Evolutionary conservation across 768 basidiomycete genomes (phyloP).

Genomic region (Termitomyces eurrhizus): DNA sequence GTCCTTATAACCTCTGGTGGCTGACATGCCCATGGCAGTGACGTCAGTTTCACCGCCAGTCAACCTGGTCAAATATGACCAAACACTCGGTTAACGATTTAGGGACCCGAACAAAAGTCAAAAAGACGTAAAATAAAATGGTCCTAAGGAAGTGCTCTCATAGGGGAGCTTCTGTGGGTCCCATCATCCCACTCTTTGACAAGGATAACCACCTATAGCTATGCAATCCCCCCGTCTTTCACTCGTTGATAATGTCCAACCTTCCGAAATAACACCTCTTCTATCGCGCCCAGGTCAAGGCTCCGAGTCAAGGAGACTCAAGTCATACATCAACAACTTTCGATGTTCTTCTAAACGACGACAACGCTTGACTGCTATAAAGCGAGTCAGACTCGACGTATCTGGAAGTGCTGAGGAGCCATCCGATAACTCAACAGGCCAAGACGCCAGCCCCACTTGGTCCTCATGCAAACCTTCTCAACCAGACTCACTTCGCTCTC

Average conservation of each 20-base stretch:
- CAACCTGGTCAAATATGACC: not conserved
- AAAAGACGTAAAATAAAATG: not conserved
- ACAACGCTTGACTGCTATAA: conserved; percentile 2
- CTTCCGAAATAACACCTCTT: conserved; percentile 14
- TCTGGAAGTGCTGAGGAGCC: not conserved
- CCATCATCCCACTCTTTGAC: not conserved
- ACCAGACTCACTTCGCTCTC: not conserved
- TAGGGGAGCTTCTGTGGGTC: not conserved
- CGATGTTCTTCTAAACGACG: conserved; percentile 11
- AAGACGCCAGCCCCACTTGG: not conserved
- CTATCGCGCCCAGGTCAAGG: not conserved
- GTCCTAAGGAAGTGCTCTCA: not conserved
- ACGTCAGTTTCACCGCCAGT: not conserved
- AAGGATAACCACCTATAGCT: not conserved
- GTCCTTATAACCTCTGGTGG: not conserved
- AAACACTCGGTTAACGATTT: not conserved
- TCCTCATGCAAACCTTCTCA: conserved; percentile 3
- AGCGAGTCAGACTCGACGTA: not conserved
- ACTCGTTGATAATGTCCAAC: not conserved
- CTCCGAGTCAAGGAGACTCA: conserved; percentile 5
- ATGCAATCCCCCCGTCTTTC: not conserved
- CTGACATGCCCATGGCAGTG: not conserved
- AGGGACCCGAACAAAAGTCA: not conserved
- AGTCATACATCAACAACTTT: conserved; percentile 6
- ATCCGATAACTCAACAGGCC: not conserved